These are phyloP conservation scores for Penicillium maclennaniae DNA, from an alignment of 495 filamentous ascomycete genomes.

Conservation along the genomic window DNA sequence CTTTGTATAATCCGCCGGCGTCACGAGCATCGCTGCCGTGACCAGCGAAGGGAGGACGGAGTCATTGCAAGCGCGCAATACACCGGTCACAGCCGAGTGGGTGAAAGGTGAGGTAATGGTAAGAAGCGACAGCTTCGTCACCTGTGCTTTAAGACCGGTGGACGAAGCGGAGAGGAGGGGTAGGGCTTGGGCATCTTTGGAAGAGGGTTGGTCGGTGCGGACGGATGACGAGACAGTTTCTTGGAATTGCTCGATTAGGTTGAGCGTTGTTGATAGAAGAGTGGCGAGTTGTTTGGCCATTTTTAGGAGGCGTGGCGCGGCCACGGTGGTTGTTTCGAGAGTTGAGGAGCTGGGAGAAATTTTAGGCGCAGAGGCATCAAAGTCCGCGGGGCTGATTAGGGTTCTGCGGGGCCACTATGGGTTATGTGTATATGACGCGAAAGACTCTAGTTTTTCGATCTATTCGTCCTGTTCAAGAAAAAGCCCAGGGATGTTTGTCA, in stretches of 20 bases:
- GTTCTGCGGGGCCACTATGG: conserved; percentile 30
- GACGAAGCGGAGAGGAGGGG: conserved; percentile 62
- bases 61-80: conserved; percentile 62
- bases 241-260: conserved; percentile 39
- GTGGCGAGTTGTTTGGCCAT: conserved; percentile 39
- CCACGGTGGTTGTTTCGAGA: not conserved
- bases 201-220: conserved; percentile 19
- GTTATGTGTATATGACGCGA: not conserved
- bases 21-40: conserved; percentile 62
- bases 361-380: conserved; percentile 16
- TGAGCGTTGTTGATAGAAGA: conserved; percentile 28
- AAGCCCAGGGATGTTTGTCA: too few species aligned
- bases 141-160: conserved; percentile 68
- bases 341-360: conserved; percentile 22
- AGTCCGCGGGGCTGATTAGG: conserved; percentile 37
- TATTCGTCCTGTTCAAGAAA: too few species aligned
- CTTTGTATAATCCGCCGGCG: conserved; percentile 52
- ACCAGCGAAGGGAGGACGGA: conserved; percentile 68
- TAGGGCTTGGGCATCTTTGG: conserved; percentile 47
- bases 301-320: conserved; percentile 11
- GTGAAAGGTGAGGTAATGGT: conserved; percentile 83
- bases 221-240: conserved; percentile 26
- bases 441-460: too few species aligned
- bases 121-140: conserved; percentile 81
- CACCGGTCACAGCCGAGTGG: conserved; percentile 61